Evolutionary conservation across 306 rosid species (phyloP).

Genomic region (Trichosanthes truncata): DNA sequence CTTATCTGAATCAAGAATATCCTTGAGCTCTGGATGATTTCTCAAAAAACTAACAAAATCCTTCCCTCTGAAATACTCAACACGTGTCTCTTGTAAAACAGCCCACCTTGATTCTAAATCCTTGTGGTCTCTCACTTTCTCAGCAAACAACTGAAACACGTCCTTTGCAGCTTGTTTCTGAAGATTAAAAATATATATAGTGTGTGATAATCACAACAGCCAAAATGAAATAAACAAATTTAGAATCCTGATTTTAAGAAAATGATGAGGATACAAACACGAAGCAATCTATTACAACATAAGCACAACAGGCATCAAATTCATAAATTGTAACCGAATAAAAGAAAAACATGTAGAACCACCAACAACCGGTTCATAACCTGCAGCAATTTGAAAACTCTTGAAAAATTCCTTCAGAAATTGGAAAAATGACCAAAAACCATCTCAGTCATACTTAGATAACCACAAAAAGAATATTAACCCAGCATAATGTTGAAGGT

Average conservation of each 20-base stretch:
- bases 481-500: not conserved
- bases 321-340: not conserved
- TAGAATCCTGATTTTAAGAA: not conserved
- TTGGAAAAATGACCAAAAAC: not conserved
- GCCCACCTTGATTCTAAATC: constrained; percentile 94
- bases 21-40: constrained; percentile 77
- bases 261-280: not conserved
- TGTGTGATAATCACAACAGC: not conserved
- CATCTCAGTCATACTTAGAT: not conserved
- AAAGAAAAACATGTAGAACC: not conserved
- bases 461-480: not conserved
- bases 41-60: constrained; percentile 73
- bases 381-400: not conserved
- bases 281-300: not conserved
- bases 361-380: not conserved
- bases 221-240: not conserved
- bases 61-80: constrained; percentile 93
- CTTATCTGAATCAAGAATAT: constrained; percentile 58
- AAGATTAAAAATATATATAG: not conserved
- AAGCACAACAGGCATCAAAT: not conserved
- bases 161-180: constrained; percentile 83
- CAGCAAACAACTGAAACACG: constrained; percentile 80
- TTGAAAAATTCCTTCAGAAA: not conserved
- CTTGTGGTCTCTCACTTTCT: constrained; percentile 91
- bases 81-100: constrained; percentile 92